Evolutionary conservation across 2,329 filamentous ascomycete genomes (phyloP).

Genomic region (Fusarium irregulare): DNA sequence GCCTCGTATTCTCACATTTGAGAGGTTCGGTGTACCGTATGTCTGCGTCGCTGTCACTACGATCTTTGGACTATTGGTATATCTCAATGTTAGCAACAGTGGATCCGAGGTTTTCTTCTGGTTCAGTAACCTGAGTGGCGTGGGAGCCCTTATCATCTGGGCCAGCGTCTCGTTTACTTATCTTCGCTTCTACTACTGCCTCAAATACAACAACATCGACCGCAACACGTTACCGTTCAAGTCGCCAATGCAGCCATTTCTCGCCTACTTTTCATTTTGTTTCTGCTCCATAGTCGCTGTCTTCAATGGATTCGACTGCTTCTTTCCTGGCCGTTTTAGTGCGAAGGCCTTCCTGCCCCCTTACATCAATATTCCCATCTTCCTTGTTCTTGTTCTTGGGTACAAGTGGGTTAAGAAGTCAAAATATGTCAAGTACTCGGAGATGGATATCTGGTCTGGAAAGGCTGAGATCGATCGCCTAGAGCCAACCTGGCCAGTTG

Average conservation of each 20-base stretch:
- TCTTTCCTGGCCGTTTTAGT: constrained; percentile 73
- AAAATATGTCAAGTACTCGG: constrained; percentile 24
- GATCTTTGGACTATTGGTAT: constrained; percentile 11
- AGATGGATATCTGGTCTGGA: constrained; percentile 32
- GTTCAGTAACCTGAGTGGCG: constrained; percentile 26
- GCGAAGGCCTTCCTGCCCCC: constrained; percentile 70
- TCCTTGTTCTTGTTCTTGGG: constrained; percentile 65
- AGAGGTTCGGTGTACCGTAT: constrained; percentile 30
- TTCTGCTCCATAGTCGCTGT: constrained; percentile 71
- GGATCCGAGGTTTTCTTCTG: constrained; percentile 30
- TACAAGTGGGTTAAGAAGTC: constrained; percentile 60
- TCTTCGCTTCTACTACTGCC: constrained; percentile 54
- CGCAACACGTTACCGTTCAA: constrained; percentile 61
- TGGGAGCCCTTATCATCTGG: constrained; percentile 53
- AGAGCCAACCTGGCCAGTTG: constrained; percentile 59
- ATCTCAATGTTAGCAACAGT: constrained; percentile 43
- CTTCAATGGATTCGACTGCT: constrained; percentile 81
- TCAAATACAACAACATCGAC: constrained; percentile 61
- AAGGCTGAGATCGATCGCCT: constrained; percentile 58
- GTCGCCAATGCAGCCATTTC: constrained; percentile 69
- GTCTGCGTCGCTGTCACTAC: constrained; percentile 17
- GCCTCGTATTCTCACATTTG: background rate
- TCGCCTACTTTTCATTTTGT: constrained; percentile 69
- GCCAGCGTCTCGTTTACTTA: constrained; percentile 60
- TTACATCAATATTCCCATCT: constrained; percentile 73